Base-by-base conservation (phyloP, 495 filamentous ascomycete species). In the Daldinia decipiens region DNA sequence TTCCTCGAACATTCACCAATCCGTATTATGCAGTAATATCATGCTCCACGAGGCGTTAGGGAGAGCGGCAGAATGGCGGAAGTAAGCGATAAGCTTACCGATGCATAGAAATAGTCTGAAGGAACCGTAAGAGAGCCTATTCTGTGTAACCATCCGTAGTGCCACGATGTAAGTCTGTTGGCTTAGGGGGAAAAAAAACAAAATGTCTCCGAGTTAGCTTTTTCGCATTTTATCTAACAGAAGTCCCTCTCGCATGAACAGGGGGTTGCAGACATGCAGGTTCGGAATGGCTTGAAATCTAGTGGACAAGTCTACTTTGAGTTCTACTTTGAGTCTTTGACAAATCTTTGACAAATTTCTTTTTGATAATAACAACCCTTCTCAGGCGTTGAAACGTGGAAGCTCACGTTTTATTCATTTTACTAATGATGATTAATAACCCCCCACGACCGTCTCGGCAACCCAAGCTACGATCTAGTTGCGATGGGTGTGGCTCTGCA, bases 351-450 rank as follows among this genome's bases (percentile, higher is more conserved):
- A 24, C 17, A 21, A 47, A 24, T 47, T 13, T 47, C 43, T 21
- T 47, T 47, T 47, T 47, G 8, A 24, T 47, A 19, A 9, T 21
- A 47, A 1, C 19, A 9, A 9, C 9, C 43, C 27, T 31, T 31
- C 26, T 53, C 13, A 17, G 4, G 79, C 77, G 60, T 70, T 79
- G 6, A 79, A 77, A 65, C 72, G 81, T 53, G 12, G 50, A 53
- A 53, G 50, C 5, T 31, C 26, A 31, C 26, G 13, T 29, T 29
- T 31, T 3, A 29, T 26, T 9, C 4, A 5, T 6, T 12, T 21
- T 13, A 12, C 53, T 36, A 56, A 56, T 19, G 1, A 56, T 56
- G 53, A 36, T 34, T 56, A 56, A 56, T 36, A 36, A 29, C 27
- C 53, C 53, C n/a, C 53, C 15, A 36, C 27, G 27, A 36, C 11